Conservation (phyloP, 306 rosid genomes). For the Acacia confusa region DNA sequence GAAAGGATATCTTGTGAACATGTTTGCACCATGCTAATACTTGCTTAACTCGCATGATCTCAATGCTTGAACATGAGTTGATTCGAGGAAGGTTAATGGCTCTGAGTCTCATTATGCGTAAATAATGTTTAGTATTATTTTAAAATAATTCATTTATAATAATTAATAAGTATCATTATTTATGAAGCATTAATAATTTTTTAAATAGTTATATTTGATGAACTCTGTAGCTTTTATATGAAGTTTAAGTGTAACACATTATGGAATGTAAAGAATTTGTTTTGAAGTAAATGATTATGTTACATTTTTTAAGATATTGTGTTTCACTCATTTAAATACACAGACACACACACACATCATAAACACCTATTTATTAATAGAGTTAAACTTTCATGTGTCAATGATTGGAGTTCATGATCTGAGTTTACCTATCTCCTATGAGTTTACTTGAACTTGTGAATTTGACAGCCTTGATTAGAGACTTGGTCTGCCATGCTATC, state of each 20-base stretch:
- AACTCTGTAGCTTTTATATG: background rate
- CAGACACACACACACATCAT: no score
- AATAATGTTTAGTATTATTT: no score
- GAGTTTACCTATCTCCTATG: background rate
- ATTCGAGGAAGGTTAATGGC: background rate
- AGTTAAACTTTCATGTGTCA: background rate
- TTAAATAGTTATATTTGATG: no score
- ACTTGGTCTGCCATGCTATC: background rate
- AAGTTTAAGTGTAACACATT: background rate
- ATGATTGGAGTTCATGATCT: no score
- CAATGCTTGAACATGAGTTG: background rate
- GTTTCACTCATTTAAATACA: background rate
- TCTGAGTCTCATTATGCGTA: background rate
- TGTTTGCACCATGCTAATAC: background rate
- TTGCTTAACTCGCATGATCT: background rate
- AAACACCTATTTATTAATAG: background rate
- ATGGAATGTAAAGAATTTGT: background rate
- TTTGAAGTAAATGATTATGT: background rate
- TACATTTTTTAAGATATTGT: no score
- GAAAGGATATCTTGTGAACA: no score
- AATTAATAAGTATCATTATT: background rate
- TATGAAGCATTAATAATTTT: background rate
- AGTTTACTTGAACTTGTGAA: background rate
- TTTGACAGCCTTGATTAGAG: background rate
- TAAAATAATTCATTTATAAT: no score